A percentile compares a stretch with the other conserved stretches of the same genome.
These are phyloP conservation scores for Arxiozyma slooffiae DNA, from an alignment of 1,139 yeast species.

Conservation along the genomic window DNA sequence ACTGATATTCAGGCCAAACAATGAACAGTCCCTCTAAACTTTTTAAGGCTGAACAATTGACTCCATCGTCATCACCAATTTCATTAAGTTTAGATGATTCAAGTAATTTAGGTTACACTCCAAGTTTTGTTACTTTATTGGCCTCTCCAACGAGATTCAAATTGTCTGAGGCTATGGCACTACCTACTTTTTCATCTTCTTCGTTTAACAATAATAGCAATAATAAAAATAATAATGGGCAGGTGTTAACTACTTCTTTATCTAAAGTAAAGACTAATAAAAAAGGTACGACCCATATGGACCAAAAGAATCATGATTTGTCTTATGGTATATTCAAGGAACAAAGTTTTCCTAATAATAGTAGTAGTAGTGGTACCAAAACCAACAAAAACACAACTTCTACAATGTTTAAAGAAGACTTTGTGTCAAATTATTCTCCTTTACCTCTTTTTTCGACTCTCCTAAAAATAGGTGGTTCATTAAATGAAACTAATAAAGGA, in stretches of 20 bases:
- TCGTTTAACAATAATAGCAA: slow-evolving; percentile 30
- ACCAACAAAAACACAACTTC: slow-evolving; percentile 15
- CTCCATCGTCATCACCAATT: slow-evolving; percentile 5
- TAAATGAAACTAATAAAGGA: not conserved
- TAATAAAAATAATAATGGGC: slow-evolving; percentile 28
- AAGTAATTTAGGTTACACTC: slow-evolving; percentile 2
- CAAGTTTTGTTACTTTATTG: slow-evolving; percentile 13
- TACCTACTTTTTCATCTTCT: not conserved
- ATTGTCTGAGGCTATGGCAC: slow-evolving; percentile 41
- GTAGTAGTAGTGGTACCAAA: slow-evolving; percentile 12
- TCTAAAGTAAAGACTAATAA: slow-evolving; percentile 17
- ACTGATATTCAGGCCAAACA: not conserved
- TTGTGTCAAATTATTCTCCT: slow-evolving; percentile 13
- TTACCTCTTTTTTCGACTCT: slow-evolving; percentile 21
- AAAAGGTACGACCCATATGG: not conserved
- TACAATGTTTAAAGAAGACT: slow-evolving; percentile 26
- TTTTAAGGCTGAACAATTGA: slow-evolving; percentile 3
- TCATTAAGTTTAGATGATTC: slow-evolving; percentile 22
- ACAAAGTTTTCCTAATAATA: not conserved
- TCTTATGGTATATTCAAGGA: not conserved
- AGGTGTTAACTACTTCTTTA: slow-evolving; percentile 24
- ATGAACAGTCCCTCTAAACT: slow-evolving; percentile 3
- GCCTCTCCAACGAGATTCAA: slow-evolving; percentile 23
- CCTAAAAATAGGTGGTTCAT: not conserved
- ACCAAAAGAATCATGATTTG: not conserved